These are phyloP conservation scores for Ophiocordyceps robertsii DNA, from an alignment of 2,329 filamentous ascomycete genomes.

Conservation along the genomic window DNA sequence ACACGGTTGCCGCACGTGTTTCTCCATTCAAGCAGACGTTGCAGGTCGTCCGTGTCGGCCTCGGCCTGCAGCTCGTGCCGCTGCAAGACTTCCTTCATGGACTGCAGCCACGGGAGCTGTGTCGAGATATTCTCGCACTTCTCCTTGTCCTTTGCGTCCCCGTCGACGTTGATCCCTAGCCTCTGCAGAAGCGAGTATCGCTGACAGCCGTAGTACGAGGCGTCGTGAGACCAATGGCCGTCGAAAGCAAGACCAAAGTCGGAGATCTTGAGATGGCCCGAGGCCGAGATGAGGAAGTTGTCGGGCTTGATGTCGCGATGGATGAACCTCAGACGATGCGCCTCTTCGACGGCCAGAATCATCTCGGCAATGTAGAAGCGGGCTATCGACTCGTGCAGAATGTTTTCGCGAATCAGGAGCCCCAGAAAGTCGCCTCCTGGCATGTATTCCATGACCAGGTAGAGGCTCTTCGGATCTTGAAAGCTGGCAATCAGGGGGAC, in stretches of 20 bases:
- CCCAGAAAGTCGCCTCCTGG: slow-evolving; percentile 89
- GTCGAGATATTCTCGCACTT: slow-evolving; percentile 27
- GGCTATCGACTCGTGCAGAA: slow-evolving; percentile 64
- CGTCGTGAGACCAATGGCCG: slow-evolving; percentile 87
- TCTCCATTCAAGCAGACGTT: slow-evolving; percentile 51
- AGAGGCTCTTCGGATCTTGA: slow-evolving; percentile 71
- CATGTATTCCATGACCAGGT: slow-evolving; percentile 98
- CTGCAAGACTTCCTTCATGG: slow-evolving; percentile 15
- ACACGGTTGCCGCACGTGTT: slow-evolving; percentile 55
- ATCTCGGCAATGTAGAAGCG: slow-evolving; percentile 91
- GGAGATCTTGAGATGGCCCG: slow-evolving; percentile 86
- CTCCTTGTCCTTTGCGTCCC: slow-evolving; percentile 57
- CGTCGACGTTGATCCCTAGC: slow-evolving; percentile 58
- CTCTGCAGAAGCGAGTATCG: slow-evolving; percentile 67
- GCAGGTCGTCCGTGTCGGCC: slow-evolving; percentile 14
- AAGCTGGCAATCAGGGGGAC: slow-evolving; percentile 82
- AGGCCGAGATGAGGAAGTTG: slow-evolving; percentile 83
- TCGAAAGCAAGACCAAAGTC: slow-evolving; percentile 95
- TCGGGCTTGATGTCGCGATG: slow-evolving; percentile 95
- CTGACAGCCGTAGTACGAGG: slow-evolving; percentile 73
- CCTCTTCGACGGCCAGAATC: slow-evolving; percentile 88
- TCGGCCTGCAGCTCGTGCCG: slow-evolving; percentile 18
- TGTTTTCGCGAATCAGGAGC: slow-evolving; percentile 71
- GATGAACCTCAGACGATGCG: slow-evolving; percentile 77
- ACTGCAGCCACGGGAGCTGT: slow-evolving; percentile 18